These are phyloP conservation scores for Paramyrothecium roridum DNA, from an alignment of 2,329 filamentous ascomycete species.

Conservation along the genomic window DNA sequence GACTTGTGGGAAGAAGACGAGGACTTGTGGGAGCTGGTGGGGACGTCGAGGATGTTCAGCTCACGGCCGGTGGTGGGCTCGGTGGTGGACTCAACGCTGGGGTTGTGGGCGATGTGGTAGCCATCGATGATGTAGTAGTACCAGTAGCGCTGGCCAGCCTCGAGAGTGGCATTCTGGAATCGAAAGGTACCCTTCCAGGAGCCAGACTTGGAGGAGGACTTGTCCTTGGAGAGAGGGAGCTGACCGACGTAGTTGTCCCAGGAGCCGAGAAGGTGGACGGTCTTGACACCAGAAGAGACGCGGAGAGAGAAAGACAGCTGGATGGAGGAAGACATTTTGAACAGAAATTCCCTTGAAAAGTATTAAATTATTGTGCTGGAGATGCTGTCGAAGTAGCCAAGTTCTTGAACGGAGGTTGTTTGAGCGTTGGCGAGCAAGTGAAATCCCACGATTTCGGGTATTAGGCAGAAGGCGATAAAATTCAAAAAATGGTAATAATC, in stretches of 20 bases:
- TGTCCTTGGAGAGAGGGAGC: conserved; percentile 90
- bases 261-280: conserved; percentile 93
- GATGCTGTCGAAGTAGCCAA: conserved; percentile 25
- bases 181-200: conserved; percentile 96
- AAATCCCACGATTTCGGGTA: conserved; percentile 49
- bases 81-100: conserved; percentile 80
- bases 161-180: conserved; percentile 83
- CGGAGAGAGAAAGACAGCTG: conserved; percentile 95
- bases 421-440: conserved; percentile 48
- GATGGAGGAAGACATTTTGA: conserved; percentile 78
- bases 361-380: conserved; percentile 21
- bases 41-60: conserved; percentile 95
- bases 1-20: conserved; percentile 41
- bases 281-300: conserved; percentile 95
- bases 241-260: conserved; percentile 98
- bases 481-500: conserved; percentile 22
- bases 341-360: conserved; percentile 10
- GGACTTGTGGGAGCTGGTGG: conserved; percentile 45
- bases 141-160: conserved; percentile 94
- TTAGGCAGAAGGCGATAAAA: conserved; percentile 29
- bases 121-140: conserved; percentile 99
- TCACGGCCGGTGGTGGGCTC: conserved; percentile 97
- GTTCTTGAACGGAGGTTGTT: conserved; percentile 13
- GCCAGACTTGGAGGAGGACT: conserved; percentile 76
- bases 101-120: conserved; percentile 97